Conservation (phyloP, 192 early-diverging fungal species). For the Chytriomyces confervae region DNA sequence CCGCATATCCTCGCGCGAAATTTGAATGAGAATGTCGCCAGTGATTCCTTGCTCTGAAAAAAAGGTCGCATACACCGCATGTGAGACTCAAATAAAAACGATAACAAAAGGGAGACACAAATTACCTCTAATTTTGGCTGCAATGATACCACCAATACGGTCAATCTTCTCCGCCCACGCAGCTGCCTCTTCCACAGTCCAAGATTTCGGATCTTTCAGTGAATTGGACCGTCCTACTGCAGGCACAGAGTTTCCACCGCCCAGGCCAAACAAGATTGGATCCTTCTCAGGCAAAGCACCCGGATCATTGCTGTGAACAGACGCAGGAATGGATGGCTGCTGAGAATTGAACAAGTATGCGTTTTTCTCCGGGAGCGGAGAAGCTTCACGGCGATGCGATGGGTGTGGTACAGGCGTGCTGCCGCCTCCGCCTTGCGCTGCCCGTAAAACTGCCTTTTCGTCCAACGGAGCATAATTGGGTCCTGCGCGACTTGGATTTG, state of each 20-base stretch:
- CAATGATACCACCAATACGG: neutral
- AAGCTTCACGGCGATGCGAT: neutral
- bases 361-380: neutral
- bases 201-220: neutral
- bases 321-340: neutral
- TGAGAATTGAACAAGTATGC: neutral
- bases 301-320: neutral
- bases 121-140: slow-evolving; percentile 2
- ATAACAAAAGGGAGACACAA: too few relatives aligned
- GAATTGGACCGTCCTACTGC: neutral
- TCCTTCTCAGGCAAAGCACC: neutral
- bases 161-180: neutral
- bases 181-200: neutral
- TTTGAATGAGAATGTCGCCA: neutral
- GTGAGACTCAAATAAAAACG: neutral
- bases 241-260: neutral
- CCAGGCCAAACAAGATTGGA: neutral
- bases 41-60: neutral
- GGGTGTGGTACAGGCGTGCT: neutral
- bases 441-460: neutral
- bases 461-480: neutral
- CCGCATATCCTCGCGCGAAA: neutral
- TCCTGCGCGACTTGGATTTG: neutral
- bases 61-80: neutral
- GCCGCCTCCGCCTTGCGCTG: neutral